Conservation (phyloP, 169 alveolate genomes). For the Plasmodium gallinaceum region DNA sequence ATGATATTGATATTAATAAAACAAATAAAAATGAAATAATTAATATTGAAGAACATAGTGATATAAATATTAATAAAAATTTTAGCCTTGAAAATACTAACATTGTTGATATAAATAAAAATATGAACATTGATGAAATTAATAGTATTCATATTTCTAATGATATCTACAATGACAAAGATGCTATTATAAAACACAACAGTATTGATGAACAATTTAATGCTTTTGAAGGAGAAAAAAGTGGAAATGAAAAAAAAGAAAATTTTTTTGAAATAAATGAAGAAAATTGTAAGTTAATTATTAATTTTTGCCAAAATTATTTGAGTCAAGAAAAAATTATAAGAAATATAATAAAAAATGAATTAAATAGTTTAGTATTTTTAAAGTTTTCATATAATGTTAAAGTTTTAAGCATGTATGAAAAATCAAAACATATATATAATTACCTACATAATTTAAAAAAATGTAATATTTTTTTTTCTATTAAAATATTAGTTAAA, state of each 20-base stretch:
- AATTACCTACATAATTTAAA: not conserved
- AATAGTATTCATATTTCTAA: too few species aligned
- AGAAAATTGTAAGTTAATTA: not conserved
- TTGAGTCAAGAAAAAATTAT: constrained; percentile 11
- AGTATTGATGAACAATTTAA: not conserved
- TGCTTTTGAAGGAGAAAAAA: not conserved
- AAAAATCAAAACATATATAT: constrained; percentile 35
- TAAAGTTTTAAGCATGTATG: constrained; percentile 1
- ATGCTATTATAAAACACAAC: not conserved
- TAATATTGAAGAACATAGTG: too few species aligned
- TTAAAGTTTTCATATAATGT: constrained; percentile 1
- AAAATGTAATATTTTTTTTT: constrained; percentile 13
- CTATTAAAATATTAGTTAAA: constrained; percentile 7
- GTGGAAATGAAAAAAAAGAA: not conserved
- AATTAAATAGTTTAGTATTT: constrained; percentile 45
- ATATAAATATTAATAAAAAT: too few species aligned
- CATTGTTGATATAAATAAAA: too few species aligned
- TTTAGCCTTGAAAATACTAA: too few species aligned
- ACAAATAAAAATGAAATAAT: too few species aligned
- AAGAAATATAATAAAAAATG: constrained; percentile 15
- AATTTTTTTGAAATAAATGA: not conserved
- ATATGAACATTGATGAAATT: too few species aligned
- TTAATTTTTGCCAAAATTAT: constrained; percentile 16
- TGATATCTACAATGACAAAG: not conserved
- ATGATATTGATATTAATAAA: not conserved